Base-by-base conservation (phyloP, 192 early-diverging fungal species). In the Coemansia sp. region DNA sequence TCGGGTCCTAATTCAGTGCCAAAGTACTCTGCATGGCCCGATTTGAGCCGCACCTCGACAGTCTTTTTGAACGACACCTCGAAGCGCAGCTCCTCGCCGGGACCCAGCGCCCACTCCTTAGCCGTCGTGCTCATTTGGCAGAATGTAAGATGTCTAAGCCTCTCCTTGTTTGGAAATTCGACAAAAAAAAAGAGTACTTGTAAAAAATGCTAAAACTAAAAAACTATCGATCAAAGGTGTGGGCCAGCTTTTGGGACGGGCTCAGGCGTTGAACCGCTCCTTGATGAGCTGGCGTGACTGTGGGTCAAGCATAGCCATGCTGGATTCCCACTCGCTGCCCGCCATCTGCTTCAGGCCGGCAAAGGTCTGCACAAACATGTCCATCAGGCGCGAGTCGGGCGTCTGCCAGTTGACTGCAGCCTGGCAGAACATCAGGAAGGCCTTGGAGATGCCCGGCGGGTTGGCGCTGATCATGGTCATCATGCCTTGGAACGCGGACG, bases 401-500 rank as follows among this genome's bases (percentile, higher is more conserved):
- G 80, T 81, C 47, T 85, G 84, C 83, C 88, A 94, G 65, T 83
- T 82, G 48, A 83, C 81, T 9, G 91, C 81, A 10, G 92, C 90
- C 62, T 86, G 84, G 55, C 90, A 92, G 68, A 94, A 90, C 43
- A 75, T 80, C 35, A 83, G 62, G 57, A 93, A 83, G 28, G 78
- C 81, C 66, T 82, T 82, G 30, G 78, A 70, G 52, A 87, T 85
- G 12, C 86, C 93, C 43, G 93, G 82, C 12, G 97, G 95, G 69
- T 97, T 97, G 34, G 82, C 67, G 53, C 88, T 79, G 38, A 97
- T 92, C 86, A 98, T 89, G 28, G 86, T 83, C 76, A 93, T 96
- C 60, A 99, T 62, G 31, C 97, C 97, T 58, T 81, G 80, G 83
- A 94, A 99, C n/a, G 97, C 92, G 50, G 86, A 90, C 53, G 88